Conservation (phyloP, 2,329 filamentous ascomycete genomes). For the Sphaerulina vaccinii region DNA sequence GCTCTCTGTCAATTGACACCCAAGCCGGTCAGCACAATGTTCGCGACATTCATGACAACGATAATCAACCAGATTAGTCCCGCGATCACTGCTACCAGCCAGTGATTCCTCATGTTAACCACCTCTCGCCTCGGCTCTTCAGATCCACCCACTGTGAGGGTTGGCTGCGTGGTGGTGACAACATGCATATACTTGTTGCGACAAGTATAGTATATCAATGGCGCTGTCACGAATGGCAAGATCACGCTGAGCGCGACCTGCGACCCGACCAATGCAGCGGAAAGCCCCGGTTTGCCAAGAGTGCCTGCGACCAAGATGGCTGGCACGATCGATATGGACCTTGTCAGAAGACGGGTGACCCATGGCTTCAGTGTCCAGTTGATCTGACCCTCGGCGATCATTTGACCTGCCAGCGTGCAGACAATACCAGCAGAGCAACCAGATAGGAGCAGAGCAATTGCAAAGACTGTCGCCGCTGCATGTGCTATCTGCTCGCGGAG, state of each 20-base stretch:
- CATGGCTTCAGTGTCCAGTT: constrained; percentile 73
- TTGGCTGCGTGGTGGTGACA: constrained; percentile 12
- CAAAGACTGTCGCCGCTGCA: constrained; percentile 79
- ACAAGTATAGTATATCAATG: constrained; percentile 82
- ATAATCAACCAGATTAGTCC: constrained; percentile 71
- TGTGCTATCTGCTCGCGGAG: constrained; percentile 68
- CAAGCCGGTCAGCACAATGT: constrained; percentile 64
- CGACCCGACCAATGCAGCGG: constrained; percentile 68
- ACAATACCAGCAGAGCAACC: constrained; percentile 81
- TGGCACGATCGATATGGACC: constrained; percentile 76
- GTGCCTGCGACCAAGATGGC: constrained; percentile 80
- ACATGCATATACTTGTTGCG: constrained; percentile 78
- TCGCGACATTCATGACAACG: constrained; percentile 74
- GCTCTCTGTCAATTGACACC: constrained; percentile 40
- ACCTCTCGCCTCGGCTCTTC: constrained; percentile 4
- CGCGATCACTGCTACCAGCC: constrained; percentile 60
- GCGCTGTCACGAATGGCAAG: constrained; percentile 77
- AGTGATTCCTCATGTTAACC: constrained; percentile 69
- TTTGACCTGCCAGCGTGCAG: constrained; percentile 86
- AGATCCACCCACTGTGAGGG: background rate
- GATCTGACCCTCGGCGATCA: constrained; percentile 81
- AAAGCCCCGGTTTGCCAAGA: constrained; percentile 69
- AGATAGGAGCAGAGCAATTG: constrained; percentile 74
- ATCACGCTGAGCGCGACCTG: constrained; percentile 79
- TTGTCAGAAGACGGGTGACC: constrained; percentile 74